These are phyloP conservation scores for Fomitopsis serialis DNA, from an alignment of 768 basidiomycete genomes.

Conservation along the genomic window DNA sequence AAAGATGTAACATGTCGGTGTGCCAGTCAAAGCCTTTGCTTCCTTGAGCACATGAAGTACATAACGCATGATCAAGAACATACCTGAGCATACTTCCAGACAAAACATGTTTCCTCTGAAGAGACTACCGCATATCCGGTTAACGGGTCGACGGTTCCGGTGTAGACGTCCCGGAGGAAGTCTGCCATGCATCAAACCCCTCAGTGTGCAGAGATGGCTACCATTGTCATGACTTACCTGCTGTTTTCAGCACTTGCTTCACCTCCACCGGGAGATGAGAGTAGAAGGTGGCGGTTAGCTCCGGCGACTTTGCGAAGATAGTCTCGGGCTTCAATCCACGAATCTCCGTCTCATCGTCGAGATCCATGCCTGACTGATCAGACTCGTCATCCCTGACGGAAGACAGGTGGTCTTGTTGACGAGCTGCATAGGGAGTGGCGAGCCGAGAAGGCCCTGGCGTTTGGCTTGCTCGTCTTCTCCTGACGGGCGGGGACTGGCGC, in stretches of 20 bases:
- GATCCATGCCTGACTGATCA: constrained; percentile 48
- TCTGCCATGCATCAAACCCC: constrained; percentile 33
- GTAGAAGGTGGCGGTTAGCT: constrained; percentile 62
- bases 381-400: constrained; percentile 34
- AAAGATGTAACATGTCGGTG: constrained; percentile 81
- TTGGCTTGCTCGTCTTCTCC: constrained; percentile 14
- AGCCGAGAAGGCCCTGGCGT: constrained; percentile 32
- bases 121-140: constrained; percentile 74
- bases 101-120: constrained; percentile 70
- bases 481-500: constrained; percentile 19
- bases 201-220: background rate
- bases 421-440: constrained; percentile 33
- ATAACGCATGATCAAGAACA: too few relatives aligned
- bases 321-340: constrained; percentile 27
- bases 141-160: constrained; percentile 63
- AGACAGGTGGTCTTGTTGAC: constrained; percentile 19
- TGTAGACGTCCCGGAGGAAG: constrained; percentile 61
- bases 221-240: constrained; percentile 39
- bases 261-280: constrained; percentile 70
- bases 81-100: constrained; percentile 78
- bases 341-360: constrained; percentile 49
- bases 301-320: constrained; percentile 68
- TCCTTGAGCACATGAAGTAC: too few relatives aligned
- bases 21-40: constrained; percentile 53
- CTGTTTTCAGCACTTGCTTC: constrained; percentile 61